These are phyloP conservation scores for Psilocybe cyanescens DNA, from an alignment of 768 basidiomycete species.

Conservation along the genomic window DNA sequence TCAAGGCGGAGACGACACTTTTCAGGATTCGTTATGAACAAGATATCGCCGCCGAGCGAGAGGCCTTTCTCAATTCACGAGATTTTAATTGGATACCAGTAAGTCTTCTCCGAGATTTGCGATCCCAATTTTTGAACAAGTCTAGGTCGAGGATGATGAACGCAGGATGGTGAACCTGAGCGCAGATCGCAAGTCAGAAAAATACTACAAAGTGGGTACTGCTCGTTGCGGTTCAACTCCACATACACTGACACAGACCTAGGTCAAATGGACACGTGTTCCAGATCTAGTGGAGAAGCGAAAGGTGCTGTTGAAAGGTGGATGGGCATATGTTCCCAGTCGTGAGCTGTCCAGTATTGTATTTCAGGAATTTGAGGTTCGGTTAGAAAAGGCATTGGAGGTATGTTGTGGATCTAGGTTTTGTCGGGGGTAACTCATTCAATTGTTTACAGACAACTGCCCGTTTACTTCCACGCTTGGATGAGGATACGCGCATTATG, in stretches of 20 bases:
- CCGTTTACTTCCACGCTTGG: constrained; percentile 84
- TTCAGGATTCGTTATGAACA: constrained; percentile 83
- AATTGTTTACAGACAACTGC: constrained; percentile 69
- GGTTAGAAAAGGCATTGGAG: constrained; percentile 76
- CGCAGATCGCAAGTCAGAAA: constrained; percentile 45
- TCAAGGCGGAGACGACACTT: constrained; percentile 85
- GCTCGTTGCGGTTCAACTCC: not conserved
- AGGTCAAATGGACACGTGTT: constrained; percentile 98
- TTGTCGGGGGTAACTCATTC: not conserved
- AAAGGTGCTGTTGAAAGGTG: constrained; percentile 74
- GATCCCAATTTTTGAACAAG: not conserved
- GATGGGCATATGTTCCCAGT: constrained; percentile 88
- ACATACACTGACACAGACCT: not conserved
- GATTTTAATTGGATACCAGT: constrained; percentile 72
- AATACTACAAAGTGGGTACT: constrained; percentile 71
- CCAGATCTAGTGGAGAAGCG: constrained; percentile 89
- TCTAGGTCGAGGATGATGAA: constrained; percentile 64
- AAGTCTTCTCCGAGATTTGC: constrained; percentile 17
- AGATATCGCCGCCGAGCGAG: constrained; percentile 59
- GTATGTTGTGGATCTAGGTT: constrained; percentile 36
- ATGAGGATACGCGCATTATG: constrained; percentile 90
- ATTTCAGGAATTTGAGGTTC: constrained; percentile 80
- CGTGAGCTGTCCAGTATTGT: constrained; percentile 83
- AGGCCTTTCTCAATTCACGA: constrained; percentile 64
- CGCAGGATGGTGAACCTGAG: constrained; percentile 48